Evolutionary conservation across 2,329 filamentous ascomycete genomes (phyloP).

Genomic region (Graphium sp.): DNA sequence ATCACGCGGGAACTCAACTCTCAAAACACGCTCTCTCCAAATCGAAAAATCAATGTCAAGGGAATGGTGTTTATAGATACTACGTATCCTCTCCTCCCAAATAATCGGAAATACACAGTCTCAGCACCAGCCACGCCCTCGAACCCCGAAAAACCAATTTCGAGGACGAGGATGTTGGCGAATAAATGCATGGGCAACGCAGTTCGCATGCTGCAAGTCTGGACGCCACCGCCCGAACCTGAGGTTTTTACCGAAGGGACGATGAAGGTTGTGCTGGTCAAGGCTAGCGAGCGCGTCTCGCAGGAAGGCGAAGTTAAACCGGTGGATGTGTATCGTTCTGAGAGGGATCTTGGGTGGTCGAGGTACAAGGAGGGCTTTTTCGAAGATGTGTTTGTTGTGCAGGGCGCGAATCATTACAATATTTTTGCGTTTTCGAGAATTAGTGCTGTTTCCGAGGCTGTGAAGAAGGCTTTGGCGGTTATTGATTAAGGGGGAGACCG

Average conservation of each 20-base stretch:
- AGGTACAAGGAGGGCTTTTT: constrained; percentile 26
- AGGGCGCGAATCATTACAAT: constrained; percentile 34
- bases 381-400: constrained; percentile 24
- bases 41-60: constrained; percentile 17
- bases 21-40: constrained; percentile 10
- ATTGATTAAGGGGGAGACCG: too few species aligned
- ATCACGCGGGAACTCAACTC: constrained; percentile 23
- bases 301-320: not conserved
- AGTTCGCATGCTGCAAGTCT: constrained; percentile 19
- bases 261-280: constrained; percentile 26
- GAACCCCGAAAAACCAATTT: constrained; percentile 6
- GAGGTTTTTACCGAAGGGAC: constrained; percentile 9
- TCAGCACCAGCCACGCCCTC: constrained; percentile 2
- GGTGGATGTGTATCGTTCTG: constrained; percentile 24
- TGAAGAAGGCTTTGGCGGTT: constrained; percentile 10
- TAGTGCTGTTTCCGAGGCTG: constrained; percentile 10
- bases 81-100: constrained; percentile 18
- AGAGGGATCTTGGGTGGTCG: constrained; percentile 29
- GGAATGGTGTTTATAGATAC: constrained; percentile 38
- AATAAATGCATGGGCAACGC: constrained; percentile 24
- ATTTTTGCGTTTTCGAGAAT: constrained; percentile 23
- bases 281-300: constrained; percentile 22
- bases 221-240: constrained; percentile 22
- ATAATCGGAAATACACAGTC: too few species aligned
- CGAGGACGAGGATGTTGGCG: constrained; percentile 16